Evolutionary conservation across 257 asterid species (phyloP), one percentile per base, ranked within the genome.

Genomic region (Solanum pinnatisectum): DNA sequence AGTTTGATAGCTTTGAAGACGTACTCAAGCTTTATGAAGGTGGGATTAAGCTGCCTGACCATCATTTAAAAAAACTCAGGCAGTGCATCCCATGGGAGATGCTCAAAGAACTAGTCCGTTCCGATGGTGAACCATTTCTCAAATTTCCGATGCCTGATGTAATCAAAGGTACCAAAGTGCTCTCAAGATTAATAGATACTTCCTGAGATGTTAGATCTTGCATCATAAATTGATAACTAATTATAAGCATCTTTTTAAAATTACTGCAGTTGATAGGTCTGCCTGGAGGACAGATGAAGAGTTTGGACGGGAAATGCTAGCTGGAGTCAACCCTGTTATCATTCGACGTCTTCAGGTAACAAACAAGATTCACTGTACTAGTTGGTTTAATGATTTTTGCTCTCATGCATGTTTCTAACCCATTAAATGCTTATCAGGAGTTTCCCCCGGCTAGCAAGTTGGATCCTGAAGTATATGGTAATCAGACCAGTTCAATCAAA

Each of bases 251-350:
- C 68, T 46, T 35, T 74, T 6, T 65, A 36, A 88, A 71, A 73
- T 68, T 22, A 22, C 35, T 89, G 87, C 94, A 97, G 99, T 87
- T 93, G 95, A 95, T 90, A 92, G 68, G 90, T 89, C 98, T 37
- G 98, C 98, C 3, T 97, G 99, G 99, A 96, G 99, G 91, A 94
- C 99, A 3, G 99, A 97, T 86, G 96, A 93, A 90, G 99, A 97
- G 89, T 97, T 97, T 65, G 99, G 93, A 83, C 84, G 99, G 88
- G 98, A 97, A 90, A 95, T 97, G 99, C 94, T 97, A 6, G 98
- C 99, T 63, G 99, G 99, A 91, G 95, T 95, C 46, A 96, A 97
- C 91, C 99, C 99, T 86, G 98, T 96, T 40, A 32, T 92, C 79
- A 94, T 97, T 79, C 91, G 87, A 23, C 92, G 93, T 49, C 95